Conservation (phyloP, 176 grass and related monocot genomes). For the Raddia distichophylla region DNA sequence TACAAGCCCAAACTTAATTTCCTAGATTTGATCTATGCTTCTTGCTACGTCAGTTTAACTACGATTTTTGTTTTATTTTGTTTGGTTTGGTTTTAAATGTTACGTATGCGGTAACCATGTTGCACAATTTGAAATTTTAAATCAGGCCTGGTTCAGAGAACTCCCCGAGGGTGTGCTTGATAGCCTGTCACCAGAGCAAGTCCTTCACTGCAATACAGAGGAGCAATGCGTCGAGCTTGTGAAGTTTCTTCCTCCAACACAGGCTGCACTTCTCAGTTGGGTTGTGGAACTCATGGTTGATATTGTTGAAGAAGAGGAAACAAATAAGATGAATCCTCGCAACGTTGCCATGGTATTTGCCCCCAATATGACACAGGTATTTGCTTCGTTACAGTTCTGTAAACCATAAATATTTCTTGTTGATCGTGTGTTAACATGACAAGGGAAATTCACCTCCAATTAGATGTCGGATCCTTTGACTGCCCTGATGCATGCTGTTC, state of each 20-base stretch:
- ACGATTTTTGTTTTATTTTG: too few species aligned
- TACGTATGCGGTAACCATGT: slow-evolving; percentile 24
- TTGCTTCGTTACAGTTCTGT: background rate
- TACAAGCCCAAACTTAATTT: background rate
- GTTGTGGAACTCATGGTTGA: slow-evolving; percentile 91
- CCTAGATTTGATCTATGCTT: background rate
- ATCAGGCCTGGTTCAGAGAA: slow-evolving; percentile 95
- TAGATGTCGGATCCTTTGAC: slow-evolving; percentile 89
- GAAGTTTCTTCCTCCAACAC: slow-evolving; percentile 66
- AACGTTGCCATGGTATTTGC: slow-evolving; percentile 97
- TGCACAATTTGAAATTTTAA: slow-evolving; percentile 19
- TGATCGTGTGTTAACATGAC: slow-evolving; percentile 25
- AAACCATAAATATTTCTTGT: background rate
- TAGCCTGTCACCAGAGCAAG: slow-evolving; percentile 82
- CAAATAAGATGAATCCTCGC: slow-evolving; percentile 92
- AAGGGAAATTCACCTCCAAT: background rate
- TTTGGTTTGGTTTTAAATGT: background rate
- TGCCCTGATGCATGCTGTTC: slow-evolving; percentile 85
- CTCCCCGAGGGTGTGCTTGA: slow-evolving; percentile 88
- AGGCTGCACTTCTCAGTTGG: slow-evolving; percentile 85
- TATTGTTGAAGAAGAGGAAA: slow-evolving; percentile 88
- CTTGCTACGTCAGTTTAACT: slow-evolving; percentile 21
- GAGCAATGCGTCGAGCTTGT: slow-evolving; percentile 76
- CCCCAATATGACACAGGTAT: slow-evolving; percentile 96
- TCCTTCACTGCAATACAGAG: slow-evolving; percentile 86